A percentile compares a stretch with the other conserved stretches of the same genome.
These are phyloP conservation scores for Pleurotus sapidus DNA, from an alignment of 768 basidiomycete species.

Conservation along the genomic window DNA sequence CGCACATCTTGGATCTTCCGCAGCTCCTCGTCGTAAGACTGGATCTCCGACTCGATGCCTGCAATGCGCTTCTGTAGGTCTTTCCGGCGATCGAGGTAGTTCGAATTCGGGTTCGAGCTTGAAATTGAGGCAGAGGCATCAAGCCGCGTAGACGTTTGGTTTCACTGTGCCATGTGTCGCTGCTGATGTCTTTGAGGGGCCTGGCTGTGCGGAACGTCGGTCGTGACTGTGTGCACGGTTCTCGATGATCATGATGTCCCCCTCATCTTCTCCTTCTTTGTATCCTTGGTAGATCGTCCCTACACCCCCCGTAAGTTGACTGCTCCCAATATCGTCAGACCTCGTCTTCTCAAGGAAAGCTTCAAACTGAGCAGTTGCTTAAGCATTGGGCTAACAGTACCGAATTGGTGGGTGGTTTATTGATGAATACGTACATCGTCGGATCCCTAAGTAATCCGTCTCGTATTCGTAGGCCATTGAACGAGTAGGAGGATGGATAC, in stretches of 20 bases:
- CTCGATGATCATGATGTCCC: not conserved
- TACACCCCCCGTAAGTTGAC: not conserved
- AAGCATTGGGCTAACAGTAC: not conserved
- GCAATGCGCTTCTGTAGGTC: constrained; percentile 26
- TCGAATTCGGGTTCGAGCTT: not conserved
- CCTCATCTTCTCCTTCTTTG: not conserved
- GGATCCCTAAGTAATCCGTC: constrained; percentile 13
- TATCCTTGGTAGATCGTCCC: not conserved
- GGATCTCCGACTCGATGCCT: constrained; percentile 32
- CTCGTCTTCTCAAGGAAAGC: constrained; percentile 20
- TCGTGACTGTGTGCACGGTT: not conserved
- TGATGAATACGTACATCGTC: constrained; percentile 13
- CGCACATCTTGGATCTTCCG: constrained; percentile 20
- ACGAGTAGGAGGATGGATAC: too few relatives aligned
- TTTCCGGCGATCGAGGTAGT: constrained; percentile 13
- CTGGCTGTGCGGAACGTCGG: constrained; percentile 1
- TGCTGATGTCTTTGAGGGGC: not conserved
- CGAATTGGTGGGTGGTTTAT: not conserved
- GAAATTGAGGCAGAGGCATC: constrained; percentile 2
- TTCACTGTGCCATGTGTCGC: not conserved
- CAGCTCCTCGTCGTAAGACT: constrained; percentile 28
- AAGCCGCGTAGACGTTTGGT: too few relatives aligned
- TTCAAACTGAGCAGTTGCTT: constrained; percentile 16
- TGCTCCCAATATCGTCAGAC: constrained; percentile 12
- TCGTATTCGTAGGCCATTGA: not conserved